Evolutionary conservation across 2,329 filamentous ascomycete species (phyloP).

Genomic region (Paecilomyces sp.): DNA sequence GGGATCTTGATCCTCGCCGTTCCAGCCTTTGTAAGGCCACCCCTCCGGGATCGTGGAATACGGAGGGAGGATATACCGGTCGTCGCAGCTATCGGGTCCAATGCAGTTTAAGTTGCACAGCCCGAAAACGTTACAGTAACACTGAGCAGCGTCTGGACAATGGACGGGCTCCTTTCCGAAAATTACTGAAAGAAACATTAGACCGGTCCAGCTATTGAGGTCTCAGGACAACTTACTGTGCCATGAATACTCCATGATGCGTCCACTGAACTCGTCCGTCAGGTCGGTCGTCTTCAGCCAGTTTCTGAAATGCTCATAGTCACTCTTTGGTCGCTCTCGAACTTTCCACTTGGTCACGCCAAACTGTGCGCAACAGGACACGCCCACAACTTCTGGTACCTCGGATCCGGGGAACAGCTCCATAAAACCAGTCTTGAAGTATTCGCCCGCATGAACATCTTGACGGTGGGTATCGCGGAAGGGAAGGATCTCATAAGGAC

Average conservation of each 20-base stretch:
- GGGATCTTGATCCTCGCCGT: slow-evolving; percentile 28
- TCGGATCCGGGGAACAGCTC: slow-evolving; percentile 38
- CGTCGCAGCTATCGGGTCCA: slow-evolving; percentile 42
- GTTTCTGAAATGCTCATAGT: slow-evolving; percentile 42
- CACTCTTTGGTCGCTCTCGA: slow-evolving; percentile 35
- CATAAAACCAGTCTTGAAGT: slow-evolving; percentile 43
- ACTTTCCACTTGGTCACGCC: slow-evolving; percentile 44
- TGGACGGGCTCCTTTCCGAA: slow-evolving; percentile 52
- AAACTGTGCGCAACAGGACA: slow-evolving; percentile 51
- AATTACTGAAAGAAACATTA: slow-evolving; percentile 38
- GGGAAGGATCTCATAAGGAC: slow-evolving; percentile 45
- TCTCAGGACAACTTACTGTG: slow-evolving; percentile 39
- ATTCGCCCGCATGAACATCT: slow-evolving; percentile 42
- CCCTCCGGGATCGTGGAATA: slow-evolving; percentile 52
- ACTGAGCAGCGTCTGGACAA: slow-evolving; percentile 55
- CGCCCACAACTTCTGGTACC: slow-evolving; percentile 40
- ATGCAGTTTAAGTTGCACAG: slow-evolving; percentile 45
- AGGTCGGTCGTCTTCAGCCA: slow-evolving; percentile 45
- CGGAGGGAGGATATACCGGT: slow-evolving; percentile 53
- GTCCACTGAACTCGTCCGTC: slow-evolving; percentile 43
- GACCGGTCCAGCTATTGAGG: neutral
- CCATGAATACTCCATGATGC: slow-evolving; percentile 55
- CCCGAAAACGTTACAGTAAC: slow-evolving; percentile 62
- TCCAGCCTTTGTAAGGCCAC: slow-evolving; percentile 55
- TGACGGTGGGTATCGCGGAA: slow-evolving; percentile 34